Evolutionary conservation across 2,329 filamentous ascomycete genomes (phyloP).

Genomic region (Rutstroemia sp.): DNA sequence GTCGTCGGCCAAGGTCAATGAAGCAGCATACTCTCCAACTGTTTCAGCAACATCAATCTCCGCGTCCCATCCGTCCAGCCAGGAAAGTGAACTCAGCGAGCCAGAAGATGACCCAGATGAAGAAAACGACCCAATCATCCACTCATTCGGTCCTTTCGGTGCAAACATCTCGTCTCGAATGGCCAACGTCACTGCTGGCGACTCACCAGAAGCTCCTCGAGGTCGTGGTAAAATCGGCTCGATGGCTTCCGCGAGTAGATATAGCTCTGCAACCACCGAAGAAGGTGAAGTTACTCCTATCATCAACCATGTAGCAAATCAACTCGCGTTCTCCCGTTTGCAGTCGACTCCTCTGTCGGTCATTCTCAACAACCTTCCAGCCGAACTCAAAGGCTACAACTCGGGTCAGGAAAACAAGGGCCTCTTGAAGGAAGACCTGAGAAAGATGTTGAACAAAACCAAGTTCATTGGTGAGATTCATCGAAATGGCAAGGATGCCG

Average conservation of each 20-base stretch:
- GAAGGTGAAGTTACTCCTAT: slow-evolving; percentile 39
- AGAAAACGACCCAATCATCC: slow-evolving; percentile 88
- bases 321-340: slow-evolving; percentile 88
- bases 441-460: slow-evolving; percentile 63
- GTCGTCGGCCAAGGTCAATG: slow-evolving; percentile 10
- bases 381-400: slow-evolving; percentile 43
- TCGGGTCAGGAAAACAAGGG: slow-evolving; percentile 31
- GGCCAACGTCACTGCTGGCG: slow-evolving; percentile 62
- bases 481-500: slow-evolving; percentile 90
- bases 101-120: slow-evolving; percentile 68
- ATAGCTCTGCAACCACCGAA: slow-evolving; percentile 27
- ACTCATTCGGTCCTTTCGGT: slow-evolving; percentile 87
- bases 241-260: slow-evolving; percentile 15
- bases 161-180: slow-evolving; percentile 77
- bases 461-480: slow-evolving; percentile 80
- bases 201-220: slow-evolving; percentile 49
- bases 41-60: slow-evolving; percentile 22
- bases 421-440: slow-evolving; percentile 57
- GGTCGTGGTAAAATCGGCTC: slow-evolving; percentile 18
- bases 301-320: slow-evolving; percentile 86
- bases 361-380: slow-evolving; percentile 79
- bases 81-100: slow-evolving; percentile 49
- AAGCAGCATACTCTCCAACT: slow-evolving; percentile 21
- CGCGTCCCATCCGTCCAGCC: slow-evolving; percentile 16
- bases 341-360: slow-evolving; percentile 86